phyloP scores from a whole-genome alignment of 2,329 filamentous ascomycete genomes.

The Alternaria gansuensis region DNA sequence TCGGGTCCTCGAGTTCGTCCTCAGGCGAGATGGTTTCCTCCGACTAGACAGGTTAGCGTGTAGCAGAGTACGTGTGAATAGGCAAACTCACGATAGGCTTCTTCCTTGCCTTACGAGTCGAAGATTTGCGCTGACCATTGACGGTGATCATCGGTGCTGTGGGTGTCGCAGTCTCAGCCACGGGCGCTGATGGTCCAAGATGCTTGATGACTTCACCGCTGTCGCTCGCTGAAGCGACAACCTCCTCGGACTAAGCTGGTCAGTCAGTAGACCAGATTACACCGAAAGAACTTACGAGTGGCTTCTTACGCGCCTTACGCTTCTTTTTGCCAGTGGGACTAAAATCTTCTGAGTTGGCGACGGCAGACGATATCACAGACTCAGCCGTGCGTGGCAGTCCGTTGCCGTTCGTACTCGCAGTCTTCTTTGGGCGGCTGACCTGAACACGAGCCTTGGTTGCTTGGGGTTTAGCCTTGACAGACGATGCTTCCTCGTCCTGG shows the following conservation, averaged over 20 bases:
- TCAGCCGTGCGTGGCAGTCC: constrained; percentile 27
- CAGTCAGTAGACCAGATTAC: constrained; percentile 14
- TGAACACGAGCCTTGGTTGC: constrained; percentile 33
- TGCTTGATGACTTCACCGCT: constrained; percentile 33
- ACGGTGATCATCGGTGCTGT: constrained; percentile 22
- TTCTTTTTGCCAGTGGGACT: constrained; percentile 41
- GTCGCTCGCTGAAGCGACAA: constrained; percentile 43
- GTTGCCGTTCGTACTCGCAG: constrained; percentile 39
- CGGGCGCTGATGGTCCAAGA: constrained; percentile 14
- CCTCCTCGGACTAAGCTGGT: constrained; percentile 41
- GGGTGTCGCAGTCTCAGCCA: constrained; percentile 22
- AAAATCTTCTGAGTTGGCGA: constrained; percentile 32
- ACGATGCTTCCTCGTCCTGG: constrained; percentile 39
- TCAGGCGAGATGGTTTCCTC: constrained; percentile 44
- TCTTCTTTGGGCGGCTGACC: constrained; percentile 39
- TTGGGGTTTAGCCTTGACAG: constrained; percentile 28
- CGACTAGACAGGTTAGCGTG: constrained; percentile 31
- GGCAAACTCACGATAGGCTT: constrained; percentile 42
- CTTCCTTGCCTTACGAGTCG: constrained; percentile 39
- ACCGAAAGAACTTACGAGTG: constrained; percentile 30
- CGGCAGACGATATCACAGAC: constrained; percentile 29
- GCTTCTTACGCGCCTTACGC: constrained; percentile 42
- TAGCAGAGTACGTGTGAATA: not conserved
- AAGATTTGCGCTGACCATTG: constrained; percentile 41
- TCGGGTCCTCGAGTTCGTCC: constrained; percentile 41